Evolutionary conservation across 768 basidiomycete genomes (phyloP).

Genomic region (Punctularia strigosozonata): DNA sequence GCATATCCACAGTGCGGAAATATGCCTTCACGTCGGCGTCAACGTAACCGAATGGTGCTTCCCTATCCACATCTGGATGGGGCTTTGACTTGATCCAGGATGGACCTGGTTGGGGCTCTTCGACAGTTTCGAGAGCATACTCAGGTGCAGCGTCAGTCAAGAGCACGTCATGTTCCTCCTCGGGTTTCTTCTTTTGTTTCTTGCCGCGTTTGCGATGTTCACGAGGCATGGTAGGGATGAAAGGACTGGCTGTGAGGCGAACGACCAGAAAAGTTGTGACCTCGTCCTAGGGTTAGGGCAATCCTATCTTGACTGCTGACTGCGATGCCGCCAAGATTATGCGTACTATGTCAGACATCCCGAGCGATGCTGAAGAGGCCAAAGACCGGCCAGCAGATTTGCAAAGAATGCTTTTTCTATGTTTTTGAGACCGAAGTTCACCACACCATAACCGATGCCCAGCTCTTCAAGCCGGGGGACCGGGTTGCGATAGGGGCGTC

Average conservation of each 20-base stretch:
- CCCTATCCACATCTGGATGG: conserved; percentile 25
- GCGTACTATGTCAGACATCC: conserved; percentile 62
- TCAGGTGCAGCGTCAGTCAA: conserved; percentile 8
- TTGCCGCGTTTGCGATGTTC: conserved; percentile 70
- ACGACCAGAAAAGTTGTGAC: too few relatives aligned
- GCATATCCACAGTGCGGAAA: conserved; percentile 79
- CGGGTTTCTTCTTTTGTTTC: conserved; percentile 44
- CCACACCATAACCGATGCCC: conserved; percentile 79
- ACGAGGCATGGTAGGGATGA: conserved; percentile 58
- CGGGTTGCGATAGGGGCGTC: conserved; percentile 95
- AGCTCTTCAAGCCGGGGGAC: conserved; percentile 82
- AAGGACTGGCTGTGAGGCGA: too few relatives aligned
- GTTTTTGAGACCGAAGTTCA: conserved; percentile 99
- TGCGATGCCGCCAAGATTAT: conserved; percentile 69
- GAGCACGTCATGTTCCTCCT: conserved; percentile 11
- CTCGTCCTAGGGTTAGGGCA: too few relatives aligned
- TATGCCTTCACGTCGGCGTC: conserved; percentile 90
- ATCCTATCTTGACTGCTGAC: conserved; percentile 6
- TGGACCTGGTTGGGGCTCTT: conserved; percentile 29
- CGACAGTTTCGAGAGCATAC: too few relatives aligned
- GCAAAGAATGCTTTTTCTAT: conserved; percentile 90
- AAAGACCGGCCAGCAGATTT: conserved; percentile 96
- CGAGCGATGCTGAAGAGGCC: conserved; percentile 88
- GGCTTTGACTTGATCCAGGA: conserved; percentile 57
- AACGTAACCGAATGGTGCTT: conserved; percentile 84